phyloP scores from a whole-genome alignment of 2,329 filamentous ascomycete species.

The Botrytis paeoniae region DNA sequence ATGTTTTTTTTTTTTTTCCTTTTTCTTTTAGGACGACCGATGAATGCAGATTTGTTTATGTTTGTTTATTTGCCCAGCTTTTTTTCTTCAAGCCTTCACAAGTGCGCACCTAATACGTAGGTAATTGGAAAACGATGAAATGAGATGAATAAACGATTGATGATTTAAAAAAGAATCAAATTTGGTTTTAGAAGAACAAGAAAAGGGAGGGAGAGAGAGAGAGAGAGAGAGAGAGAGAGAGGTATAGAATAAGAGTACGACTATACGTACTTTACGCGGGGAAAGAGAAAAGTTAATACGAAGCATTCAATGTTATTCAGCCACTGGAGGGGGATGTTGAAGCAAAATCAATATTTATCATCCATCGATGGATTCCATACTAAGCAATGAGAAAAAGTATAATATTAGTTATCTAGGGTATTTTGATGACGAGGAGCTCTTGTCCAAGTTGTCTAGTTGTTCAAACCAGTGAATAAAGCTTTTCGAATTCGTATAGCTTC shows the following conservation, averaged over 20 bases:
- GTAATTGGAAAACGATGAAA: not conserved
- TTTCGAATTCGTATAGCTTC: not conserved
- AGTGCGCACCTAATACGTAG: not conserved
- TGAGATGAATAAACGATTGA: not conserved
- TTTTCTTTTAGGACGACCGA: not conserved
- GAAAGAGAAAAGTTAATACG: not conserved
- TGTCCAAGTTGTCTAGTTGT: not conserved
- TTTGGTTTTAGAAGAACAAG: not conserved
- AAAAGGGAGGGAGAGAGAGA: not conserved
- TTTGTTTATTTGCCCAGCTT: not conserved
- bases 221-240: not conserved
- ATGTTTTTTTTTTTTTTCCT: not conserved
- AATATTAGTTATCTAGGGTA: not conserved
- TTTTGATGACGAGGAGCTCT: slow-evolving; percentile 8
- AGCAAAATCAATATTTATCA: slow-evolving; percentile 1
- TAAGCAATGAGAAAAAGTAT: not conserved
- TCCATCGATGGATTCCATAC: not conserved
- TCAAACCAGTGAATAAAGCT: not conserved
- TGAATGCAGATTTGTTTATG: slow-evolving; percentile 5
- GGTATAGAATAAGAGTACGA: not conserved
- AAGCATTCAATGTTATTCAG: slow-evolving; percentile 2
- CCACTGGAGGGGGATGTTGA: not conserved
- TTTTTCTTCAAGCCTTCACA: not conserved
- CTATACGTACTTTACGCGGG: not conserved
- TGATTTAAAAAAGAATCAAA: not conserved